Base-by-base conservation (phyloP, 257 asterid species). In the Ballota nigra region DNA sequence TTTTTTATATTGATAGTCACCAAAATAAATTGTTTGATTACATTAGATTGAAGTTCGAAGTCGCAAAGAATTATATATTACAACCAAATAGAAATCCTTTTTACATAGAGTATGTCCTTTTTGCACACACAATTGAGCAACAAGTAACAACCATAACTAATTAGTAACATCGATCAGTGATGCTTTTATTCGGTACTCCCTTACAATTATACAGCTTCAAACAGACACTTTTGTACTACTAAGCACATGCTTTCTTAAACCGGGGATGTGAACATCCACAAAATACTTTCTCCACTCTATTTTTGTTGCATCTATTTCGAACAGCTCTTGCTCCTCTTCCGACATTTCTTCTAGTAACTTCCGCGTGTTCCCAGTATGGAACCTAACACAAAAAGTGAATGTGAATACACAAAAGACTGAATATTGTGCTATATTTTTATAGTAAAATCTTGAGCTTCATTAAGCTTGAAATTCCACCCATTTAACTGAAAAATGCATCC, bases 301-400 rank as follows among this genome's bases (percentile, higher is more conserved):
- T 16, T 75, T 78, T 5, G 51, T 66, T 5, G 72, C 81, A 28
- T 81, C 86, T n/a, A 78, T 28, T 20, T 75, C 86, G 10, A 78
- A 78, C 8, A 6, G 20, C 3, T 2, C 45, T 36, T 45, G 36
- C 71, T 78, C 83, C 53, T 81, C 81, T 53, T 55, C 23, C 2
- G 79, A 81, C 86, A 81, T 81, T 28, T 81, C 85, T 69, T 31
- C 77, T 41, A 81, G 36, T 40, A 81, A 38, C 53, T 52, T 69
- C 8, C 47, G 24, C 0, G 80, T 77, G 40, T 81, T 81, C 9
- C 82, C 78, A 1, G 73, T 69, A 2, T 81, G 74, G 28, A 81
- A 81, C 70, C 83, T 79, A 34, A 10, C 41, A 31, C 18, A 15
- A 22, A 28, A 8, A 45, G 19, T 5, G 19, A 45, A 45, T 4